These are phyloP conservation scores for Chenopodium formosanum DNA, from an alignment of 148 eudicot genomes.

Conservation along the genomic window DNA sequence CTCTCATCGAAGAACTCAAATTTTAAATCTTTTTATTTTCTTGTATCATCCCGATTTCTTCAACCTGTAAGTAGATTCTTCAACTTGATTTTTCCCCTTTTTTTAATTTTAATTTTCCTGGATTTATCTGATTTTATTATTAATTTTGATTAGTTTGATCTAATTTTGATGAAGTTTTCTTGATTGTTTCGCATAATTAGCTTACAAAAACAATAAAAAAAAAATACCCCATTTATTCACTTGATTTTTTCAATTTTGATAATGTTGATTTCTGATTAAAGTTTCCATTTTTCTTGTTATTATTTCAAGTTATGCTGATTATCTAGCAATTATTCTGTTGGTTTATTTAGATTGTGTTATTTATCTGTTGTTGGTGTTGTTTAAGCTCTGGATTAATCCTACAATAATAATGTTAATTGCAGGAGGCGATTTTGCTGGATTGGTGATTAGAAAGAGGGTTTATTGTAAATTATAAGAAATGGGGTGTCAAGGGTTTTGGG, in stretches of 20 bases:
- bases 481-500: constrained; percentile 88
- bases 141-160: not conserved
- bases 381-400: not conserved
- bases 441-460: constrained; percentile 7
- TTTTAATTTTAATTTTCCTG: too few species aligned
- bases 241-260: not conserved
- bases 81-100: not conserved
- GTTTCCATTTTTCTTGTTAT: not conserved
- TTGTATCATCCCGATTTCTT: constrained; percentile 10
- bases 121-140: not conserved
- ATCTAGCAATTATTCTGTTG: not conserved
- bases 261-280: not conserved
- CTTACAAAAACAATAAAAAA: not conserved
- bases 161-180: not conserved
- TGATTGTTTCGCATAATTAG: not conserved
- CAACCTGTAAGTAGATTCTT: constrained; percentile 15
- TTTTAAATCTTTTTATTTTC: not conserved
- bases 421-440: constrained; percentile 12
- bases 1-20: constrained; percentile 16
- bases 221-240: not conserved
- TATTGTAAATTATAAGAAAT: constrained; percentile 29
- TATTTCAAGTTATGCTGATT: not conserved
- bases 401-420: not conserved
- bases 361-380: not conserved
- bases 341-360: not conserved